A percentile compares a stretch with the other conserved stretches of the same genome.
phyloP scores from a whole-genome alignment of 768 basidiomycete genomes.

The Russula sp. region DNA sequence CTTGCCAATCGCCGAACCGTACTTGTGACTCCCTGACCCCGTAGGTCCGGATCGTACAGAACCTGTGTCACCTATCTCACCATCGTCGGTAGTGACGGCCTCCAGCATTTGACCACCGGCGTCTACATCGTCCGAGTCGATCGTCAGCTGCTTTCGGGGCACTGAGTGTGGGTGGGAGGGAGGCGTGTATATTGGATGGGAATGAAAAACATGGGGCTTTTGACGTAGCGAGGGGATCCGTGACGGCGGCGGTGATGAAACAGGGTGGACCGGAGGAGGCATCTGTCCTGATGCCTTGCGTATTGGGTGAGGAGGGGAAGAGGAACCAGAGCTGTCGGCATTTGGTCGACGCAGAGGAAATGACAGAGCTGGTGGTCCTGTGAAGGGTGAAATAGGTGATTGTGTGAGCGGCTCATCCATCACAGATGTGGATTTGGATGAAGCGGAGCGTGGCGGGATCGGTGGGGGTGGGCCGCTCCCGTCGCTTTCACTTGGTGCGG shows the following conservation, averaged over 20 bases:
- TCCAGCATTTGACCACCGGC: background rate
- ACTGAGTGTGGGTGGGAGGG: background rate
- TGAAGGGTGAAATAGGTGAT: constrained; percentile 4
- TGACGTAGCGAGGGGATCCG: constrained; percentile 1
- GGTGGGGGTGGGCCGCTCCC: background rate
- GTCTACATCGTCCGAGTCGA: constrained; percentile 1
- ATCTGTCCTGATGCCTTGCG: constrained; percentile 5
- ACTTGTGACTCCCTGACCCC: background rate
- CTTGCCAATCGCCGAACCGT: constrained; percentile 4
- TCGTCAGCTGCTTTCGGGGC: background rate
- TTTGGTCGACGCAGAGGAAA: constrained; percentile 7
- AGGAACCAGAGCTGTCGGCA: background rate
- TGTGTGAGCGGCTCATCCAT: background rate
- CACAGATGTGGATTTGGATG: background rate
- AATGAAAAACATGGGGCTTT: background rate
- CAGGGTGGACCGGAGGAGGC: constrained; percentile 6
- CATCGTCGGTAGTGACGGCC: background rate
- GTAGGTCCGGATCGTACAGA: background rate
- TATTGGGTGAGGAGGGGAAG: background rate
- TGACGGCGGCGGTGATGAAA: background rate
- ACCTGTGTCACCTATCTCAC: background rate
- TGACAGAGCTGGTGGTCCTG: constrained; percentile 1
- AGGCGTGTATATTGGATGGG: background rate
- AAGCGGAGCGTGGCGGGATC: constrained; percentile 2
- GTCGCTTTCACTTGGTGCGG: constrained; percentile 8